phyloP scores from a whole-genome alignment of 176 grass and related monocot genomes.

The Bromus sterilis region DNA sequence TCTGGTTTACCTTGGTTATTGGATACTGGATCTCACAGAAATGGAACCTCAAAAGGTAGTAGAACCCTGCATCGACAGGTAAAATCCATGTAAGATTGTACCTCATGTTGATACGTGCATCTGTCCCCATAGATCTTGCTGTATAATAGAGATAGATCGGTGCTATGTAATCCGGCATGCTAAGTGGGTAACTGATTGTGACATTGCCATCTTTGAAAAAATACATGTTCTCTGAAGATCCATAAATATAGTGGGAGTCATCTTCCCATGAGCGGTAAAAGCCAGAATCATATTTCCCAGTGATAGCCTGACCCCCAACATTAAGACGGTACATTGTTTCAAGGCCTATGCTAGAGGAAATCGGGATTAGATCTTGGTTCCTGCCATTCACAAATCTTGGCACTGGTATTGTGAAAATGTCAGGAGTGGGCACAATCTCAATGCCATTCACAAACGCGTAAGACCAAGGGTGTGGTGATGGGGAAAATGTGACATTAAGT shows the following conservation, averaged over 20 bases:
- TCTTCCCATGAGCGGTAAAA: conserved; percentile 21
- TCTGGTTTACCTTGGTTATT: conserved; percentile 9
- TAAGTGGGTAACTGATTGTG: not conserved
- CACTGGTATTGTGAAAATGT: not conserved
- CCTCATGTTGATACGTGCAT: not conserved
- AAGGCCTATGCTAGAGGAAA: not conserved
- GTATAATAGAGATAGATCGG: not conserved
- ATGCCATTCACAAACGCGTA: conserved; percentile 31
- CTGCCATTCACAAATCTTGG: not conserved
- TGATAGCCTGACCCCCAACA: not conserved
- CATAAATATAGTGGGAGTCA: conserved; percentile 23
- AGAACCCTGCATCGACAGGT: conserved; percentile 20
- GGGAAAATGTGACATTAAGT: not conserved
- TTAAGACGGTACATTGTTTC: conserved; percentile 31
- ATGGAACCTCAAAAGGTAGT: conserved; percentile 21
- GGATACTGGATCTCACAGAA: conserved; percentile 16
- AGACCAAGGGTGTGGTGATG: not conserved
- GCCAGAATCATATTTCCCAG: not conserved
- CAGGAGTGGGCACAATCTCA: conserved; percentile 22
- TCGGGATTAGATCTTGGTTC: not conserved
- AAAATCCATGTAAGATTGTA: conserved; percentile 38
- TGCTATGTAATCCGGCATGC: not conserved
- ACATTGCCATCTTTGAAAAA: conserved; percentile 1
- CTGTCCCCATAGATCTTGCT: conserved; percentile 21
- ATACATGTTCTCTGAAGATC: not conserved